Evolutionary conservation across 192 early-diverging fungal genomes (phyloP).

Genomic region (Linnemannia elongata): DNA sequence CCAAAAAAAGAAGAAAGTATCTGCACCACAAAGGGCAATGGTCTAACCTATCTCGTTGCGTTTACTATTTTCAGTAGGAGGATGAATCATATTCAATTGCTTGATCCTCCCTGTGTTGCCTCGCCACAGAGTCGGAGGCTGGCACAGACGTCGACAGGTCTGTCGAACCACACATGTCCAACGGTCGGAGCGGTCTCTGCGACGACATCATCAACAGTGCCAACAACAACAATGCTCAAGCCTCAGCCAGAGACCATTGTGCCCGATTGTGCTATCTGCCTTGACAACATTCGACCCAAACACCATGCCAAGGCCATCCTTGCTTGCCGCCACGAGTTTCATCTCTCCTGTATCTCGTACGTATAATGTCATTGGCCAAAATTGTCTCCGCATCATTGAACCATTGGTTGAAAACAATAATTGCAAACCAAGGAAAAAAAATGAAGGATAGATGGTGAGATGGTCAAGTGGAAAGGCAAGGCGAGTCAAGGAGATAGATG

Average conservation of each 20-base stretch:
- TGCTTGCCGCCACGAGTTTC: slow-evolving; percentile 53
- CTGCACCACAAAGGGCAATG: background rate
- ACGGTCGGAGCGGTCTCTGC: slow-evolving; percentile 10
- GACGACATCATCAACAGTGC: background rate
- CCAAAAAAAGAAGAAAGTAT: background rate
- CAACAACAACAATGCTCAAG: slow-evolving; percentile 1
- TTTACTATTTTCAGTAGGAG: background rate
- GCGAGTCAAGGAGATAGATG: background rate
- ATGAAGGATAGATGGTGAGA: background rate
- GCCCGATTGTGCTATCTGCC: slow-evolving; percentile 46
- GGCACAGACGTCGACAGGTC: background rate
- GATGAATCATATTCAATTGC: slow-evolving; percentile 32
- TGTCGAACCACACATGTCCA: slow-evolving; percentile 7
- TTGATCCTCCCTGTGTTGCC: slow-evolving; percentile 15
- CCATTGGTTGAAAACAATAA: background rate
- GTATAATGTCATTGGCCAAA: background rate
- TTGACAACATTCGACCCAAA: slow-evolving; percentile 41
- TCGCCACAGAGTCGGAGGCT: background rate
- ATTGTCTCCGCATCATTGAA: background rate
- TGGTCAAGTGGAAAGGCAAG: background rate
- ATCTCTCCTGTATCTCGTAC: slow-evolving; percentile 58
- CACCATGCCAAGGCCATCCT: slow-evolving; percentile 52
- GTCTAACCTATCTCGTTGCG: background rate
- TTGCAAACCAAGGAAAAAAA: background rate
- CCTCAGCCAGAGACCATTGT: background rate